Evolutionary conservation across 352 stramenopile genomes (phyloP), one percentile per base, ranked within the genome.

Genomic region (Thalassiosira livingstoniorum): DNA sequence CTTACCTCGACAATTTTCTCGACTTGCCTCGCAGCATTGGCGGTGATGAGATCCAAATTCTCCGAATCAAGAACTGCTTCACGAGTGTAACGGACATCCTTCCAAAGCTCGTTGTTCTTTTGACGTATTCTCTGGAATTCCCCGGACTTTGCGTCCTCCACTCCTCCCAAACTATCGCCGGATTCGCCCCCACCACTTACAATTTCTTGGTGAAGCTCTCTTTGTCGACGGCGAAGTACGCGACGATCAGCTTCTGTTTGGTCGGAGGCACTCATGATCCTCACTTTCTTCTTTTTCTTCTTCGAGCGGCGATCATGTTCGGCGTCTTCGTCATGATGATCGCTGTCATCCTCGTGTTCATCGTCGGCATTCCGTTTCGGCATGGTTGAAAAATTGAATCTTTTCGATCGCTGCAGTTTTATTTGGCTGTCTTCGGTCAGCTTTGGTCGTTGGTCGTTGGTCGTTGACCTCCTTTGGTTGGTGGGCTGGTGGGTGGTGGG

Each of bases 11-110:
- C 70, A 31, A 93, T 63, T 43, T 81, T 85, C 45, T 94, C 90
- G 0, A 90, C 85, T 55, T 92, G 76, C 47, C 79, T 58, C 2
- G 78, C 78, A 23, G 82, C 83, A 68, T 88, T 84, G 15, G 70
- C 78, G 3, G 86, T 65, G 81, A 94, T 90, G 15, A 90, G 70
- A 63, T 90, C 80, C 13, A 93, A 35, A 75, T 95, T 95, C 53
- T 95, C 88, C 4, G 80, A 87, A 80, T 95, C 91, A 61, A 95
- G 68, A 2, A 93, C 91, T 23, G 86, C 85, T 78, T 95, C 91
- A n/a, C 88, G 80, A 11, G 90, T 90, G 72, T 90, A 92, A 1
- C 55, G 35, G n/a, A 95, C 91, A 29, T 90, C 53, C 10, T 87
- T 25, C 68, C 80, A 94, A 18, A 95, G 62, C 66, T 86, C 43